These are phyloP conservation scores for Aspergillus amoenus DNA, from an alignment of 2,329 filamentous ascomycete genomes.

Conservation along the genomic window DNA sequence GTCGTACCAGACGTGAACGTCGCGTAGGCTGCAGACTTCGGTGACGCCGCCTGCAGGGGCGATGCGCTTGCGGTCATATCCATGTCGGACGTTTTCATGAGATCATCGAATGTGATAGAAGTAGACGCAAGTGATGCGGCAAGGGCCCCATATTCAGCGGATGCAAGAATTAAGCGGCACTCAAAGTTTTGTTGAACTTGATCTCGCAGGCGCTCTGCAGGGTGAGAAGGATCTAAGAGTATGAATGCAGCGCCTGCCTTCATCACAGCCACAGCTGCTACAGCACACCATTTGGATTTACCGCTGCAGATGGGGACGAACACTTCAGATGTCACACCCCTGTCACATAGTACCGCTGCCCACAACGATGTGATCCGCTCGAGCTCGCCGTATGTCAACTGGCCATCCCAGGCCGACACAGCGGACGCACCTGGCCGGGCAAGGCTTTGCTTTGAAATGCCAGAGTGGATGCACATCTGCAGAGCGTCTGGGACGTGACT, in stretches of 20 bases:
- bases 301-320: slow-evolving; percentile 2
- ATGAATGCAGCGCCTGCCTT: background rate
- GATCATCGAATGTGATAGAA: too few relatives aligned
- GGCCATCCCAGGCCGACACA: slow-evolving; percentile 1
- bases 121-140: background rate
- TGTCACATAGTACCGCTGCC: background rate
- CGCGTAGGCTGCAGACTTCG: background rate
- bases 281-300: background rate
- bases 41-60: too few relatives aligned
- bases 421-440: background rate
- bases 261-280: background rate
- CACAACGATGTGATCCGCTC: background rate
- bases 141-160: too few relatives aligned
- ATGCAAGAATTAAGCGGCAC: background rate
- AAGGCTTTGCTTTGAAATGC: background rate
- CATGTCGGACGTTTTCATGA: too few relatives aligned
- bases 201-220: background rate
- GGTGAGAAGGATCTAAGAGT: background rate
- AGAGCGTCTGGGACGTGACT: background rate
- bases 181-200: background rate
- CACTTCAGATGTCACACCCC: background rate
- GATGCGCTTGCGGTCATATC: too few relatives aligned
- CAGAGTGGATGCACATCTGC: background rate
- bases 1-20: background rate
- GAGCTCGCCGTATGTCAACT: slow-evolving; percentile 3